Percentiles rank a stretch among this genome's conserved stretches.
These are phyloP conservation scores for Byssochlamys sp. DNA, from an alignment of 2,329 filamentous ascomycete genomes.

Conservation along the genomic window DNA sequence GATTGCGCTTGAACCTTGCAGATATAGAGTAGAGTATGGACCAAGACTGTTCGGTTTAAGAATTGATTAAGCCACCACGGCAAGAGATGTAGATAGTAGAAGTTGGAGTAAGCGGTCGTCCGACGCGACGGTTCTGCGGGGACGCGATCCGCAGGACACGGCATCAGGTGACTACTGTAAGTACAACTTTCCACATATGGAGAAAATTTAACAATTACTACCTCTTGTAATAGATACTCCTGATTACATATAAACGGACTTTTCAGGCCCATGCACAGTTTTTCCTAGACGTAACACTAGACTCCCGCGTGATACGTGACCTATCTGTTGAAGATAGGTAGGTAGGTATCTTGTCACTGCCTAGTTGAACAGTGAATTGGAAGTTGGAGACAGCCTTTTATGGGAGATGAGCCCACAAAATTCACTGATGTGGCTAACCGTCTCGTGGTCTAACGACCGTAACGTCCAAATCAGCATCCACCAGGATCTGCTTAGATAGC, in stretches of 20 bases:
- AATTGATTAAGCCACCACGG: background rate
- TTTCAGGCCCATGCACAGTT: too few species aligned
- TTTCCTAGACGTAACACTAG: background rate
- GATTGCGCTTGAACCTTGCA: background rate
- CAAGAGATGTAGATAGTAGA: background rate
- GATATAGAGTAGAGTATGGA: background rate
- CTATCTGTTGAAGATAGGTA: background rate
- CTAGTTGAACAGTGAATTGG: background rate
- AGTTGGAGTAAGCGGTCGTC: background rate
- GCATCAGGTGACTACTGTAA: background rate
- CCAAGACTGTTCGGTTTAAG: background rate
- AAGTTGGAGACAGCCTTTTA: background rate
- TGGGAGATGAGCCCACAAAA: background rate
- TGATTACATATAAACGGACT: background rate
- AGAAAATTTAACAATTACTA: background rate
- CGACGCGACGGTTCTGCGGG: background rate
- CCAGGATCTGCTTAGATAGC: constrained; percentile 37
- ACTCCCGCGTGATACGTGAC: too few species aligned
- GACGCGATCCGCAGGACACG: background rate
- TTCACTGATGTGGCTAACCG: constrained; percentile 3
- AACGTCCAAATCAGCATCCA: constrained; percentile 26
- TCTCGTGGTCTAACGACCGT: constrained; percentile 23
- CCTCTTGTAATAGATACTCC: background rate
- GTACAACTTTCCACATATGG: background rate
- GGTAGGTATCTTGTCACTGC: background rate